A percentile compares a stretch with the other conserved stretches of the same genome.
phyloP scores from a whole-genome alignment of 306 rosid genomes.

The Astragalus glycyphyllos region DNA sequence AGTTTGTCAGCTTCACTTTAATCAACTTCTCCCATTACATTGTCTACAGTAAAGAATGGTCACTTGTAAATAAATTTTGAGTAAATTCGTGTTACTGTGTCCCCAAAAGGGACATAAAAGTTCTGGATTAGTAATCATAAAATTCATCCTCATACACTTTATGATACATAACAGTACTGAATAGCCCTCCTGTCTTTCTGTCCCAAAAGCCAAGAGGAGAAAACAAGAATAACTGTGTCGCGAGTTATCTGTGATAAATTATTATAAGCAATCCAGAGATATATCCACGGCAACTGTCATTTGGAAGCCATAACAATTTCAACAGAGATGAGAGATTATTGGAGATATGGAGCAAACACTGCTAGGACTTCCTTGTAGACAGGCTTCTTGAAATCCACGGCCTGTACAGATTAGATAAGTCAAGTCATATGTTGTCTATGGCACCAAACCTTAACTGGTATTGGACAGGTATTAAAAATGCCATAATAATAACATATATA shows the following conservation, averaged over 20 bases:
- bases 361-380: conserved; percentile 79
- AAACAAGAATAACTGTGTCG: not conserved
- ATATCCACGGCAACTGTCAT: not conserved
- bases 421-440: not conserved
- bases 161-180: conserved; percentile 10
- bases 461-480: conserved; percentile 19
- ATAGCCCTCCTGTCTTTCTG: not conserved
- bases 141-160: not conserved
- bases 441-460: not conserved
- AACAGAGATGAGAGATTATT: conserved; percentile 22
- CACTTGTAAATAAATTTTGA: not conserved
- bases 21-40: not conserved
- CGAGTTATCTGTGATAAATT: conserved; percentile 21
- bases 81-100: not conserved
- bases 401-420: conserved; percentile 54
- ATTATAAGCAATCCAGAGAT: conserved; percentile 10
- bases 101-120: not conserved
- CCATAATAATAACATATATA: conserved; percentile 25
- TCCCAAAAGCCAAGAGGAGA: conserved; percentile 14
- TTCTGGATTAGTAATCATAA: not conserved
- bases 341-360: conserved; percentile 66
- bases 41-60: not conserved
- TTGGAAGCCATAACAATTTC: conserved; percentile 15
- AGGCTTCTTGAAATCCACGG: conserved; percentile 90
- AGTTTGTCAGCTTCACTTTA: not conserved